These are phyloP conservation scores for Phytophthora cryptogea DNA, from an alignment of 352 stramenopile species.

Conservation along the genomic window DNA sequence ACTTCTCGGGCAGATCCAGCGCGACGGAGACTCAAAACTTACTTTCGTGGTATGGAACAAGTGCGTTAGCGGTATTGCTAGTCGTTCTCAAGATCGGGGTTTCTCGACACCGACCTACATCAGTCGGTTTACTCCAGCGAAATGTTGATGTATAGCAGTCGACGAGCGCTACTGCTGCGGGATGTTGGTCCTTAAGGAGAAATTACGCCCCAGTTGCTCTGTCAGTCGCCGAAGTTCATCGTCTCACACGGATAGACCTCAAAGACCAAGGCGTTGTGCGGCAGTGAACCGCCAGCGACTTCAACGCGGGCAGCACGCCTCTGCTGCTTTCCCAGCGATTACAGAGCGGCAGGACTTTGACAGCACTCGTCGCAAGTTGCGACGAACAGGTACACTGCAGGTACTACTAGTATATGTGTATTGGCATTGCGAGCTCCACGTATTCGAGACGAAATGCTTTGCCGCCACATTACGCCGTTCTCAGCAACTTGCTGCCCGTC, in stretches of 20 bases:
- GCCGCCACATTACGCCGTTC: too few species aligned
- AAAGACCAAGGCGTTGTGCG: too few species aligned
- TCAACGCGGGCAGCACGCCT: neutral
- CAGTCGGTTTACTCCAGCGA: neutral
- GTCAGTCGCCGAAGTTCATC: too few species aligned
- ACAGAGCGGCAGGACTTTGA: neutral
- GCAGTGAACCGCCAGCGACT: neutral
- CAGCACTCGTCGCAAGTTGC: neutral
- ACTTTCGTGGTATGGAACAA: neutral
- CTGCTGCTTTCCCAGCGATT: neutral
- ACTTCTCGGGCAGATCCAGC: neutral
- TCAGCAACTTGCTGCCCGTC: neutral
- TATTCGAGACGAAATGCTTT: too few species aligned
- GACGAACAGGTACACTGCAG: too few species aligned
- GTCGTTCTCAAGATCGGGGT: neutral
- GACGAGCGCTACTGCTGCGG: too few species aligned
- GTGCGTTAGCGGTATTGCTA: slow-evolving; percentile 5
- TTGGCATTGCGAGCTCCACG: too few species aligned
- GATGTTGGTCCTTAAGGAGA: too few species aligned
- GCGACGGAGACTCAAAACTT: neutral
- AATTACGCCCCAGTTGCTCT: too few species aligned
- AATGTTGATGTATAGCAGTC: neutral
- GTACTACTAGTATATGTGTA: too few species aligned
- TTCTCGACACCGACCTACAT: neutral
- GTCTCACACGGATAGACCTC: too few species aligned